These are phyloP conservation scores for Plasmodiophora brassicae DNA, from an alignment of 208 protist species.

Conservation along the genomic window DNA sequence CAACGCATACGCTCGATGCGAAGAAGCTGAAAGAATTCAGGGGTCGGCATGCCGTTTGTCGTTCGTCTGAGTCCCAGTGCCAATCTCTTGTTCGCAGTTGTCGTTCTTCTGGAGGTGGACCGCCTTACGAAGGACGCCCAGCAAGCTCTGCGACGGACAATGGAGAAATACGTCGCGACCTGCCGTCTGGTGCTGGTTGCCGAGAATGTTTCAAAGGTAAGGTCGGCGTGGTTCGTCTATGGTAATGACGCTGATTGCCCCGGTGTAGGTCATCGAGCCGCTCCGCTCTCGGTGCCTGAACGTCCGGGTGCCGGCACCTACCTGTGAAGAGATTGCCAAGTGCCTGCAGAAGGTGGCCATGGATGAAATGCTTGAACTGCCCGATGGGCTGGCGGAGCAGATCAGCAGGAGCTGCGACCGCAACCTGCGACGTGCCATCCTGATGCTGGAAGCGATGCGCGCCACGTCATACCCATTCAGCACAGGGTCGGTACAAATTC, in stretches of 20 bases:
- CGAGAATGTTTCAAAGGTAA: constrained; percentile 73
- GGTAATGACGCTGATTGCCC: too few species aligned
- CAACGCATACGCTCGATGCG: constrained; percentile 31
- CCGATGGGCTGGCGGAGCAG: constrained; percentile 33
- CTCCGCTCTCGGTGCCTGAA: constrained; percentile 92
- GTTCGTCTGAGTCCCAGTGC: not conserved
- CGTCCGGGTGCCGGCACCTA: constrained; percentile 88
- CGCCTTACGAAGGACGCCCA: constrained; percentile 85
- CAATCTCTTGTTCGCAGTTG: constrained; percentile 64
- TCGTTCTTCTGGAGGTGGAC: constrained; percentile 95
- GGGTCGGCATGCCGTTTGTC: not conserved
- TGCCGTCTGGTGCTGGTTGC: constrained; percentile 93
- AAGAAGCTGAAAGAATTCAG: constrained; percentile 24
- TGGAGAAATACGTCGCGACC: constrained; percentile 97
- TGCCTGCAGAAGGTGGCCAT: constrained; percentile 38
- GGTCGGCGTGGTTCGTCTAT: not conserved
- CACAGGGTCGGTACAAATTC: constrained; percentile 63
- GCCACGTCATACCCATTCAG: not conserved
- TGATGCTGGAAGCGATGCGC: constrained; percentile 89
- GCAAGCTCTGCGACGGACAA: constrained; percentile 97
- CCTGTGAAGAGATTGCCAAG: constrained; percentile 74
- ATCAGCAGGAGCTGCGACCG: constrained; percentile 72
- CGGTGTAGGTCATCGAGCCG: constrained; percentile 83
- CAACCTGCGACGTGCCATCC: constrained; percentile 89
- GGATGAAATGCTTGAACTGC: constrained; percentile 25